Base-by-base conservation (phyloP, 805 yeast species). In the Kazachstania bromeliacearum region DNA sequence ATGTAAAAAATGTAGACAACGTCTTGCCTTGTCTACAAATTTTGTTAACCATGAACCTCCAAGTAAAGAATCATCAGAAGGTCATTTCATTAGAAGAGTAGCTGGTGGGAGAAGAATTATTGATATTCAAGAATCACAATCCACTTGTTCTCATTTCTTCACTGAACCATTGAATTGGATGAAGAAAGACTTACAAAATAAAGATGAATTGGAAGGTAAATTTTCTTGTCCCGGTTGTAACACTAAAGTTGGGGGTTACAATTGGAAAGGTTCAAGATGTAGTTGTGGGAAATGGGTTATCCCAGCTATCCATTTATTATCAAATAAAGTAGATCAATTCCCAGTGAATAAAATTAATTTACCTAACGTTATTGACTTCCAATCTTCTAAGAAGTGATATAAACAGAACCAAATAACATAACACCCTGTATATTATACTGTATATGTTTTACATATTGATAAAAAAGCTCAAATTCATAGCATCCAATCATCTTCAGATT, bases 251-350 rank as follows among this genome's bases (percentile, higher is more conserved):
- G 98, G 98, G 10, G 87, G 85, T 0, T 92, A 87, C 56, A 75
- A 79, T 43, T 92, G 98, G 98, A 83, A 79, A 50, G 98, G 98
- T 0, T 76, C 89, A 2, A 66, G 94, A 48, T 92, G 98, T 58
- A 76, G 92, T 39, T 92, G 98, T 59, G 96, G 96, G 2, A 76
- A 75, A 48, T 92, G 98, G 98, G 79, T 89, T 68, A 72, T 85
- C 7, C 98, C 98, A 0, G 94, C 94, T 1, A 70, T 92, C 41
- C 85, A 83, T 55, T 59, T 92, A 37, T 87, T 79, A 56, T 66
- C 77, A 20, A 80, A 87, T 5, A 83, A 84, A 55, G 89, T 85
- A 4, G 96, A 89, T 54, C 74, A 75, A 41, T 66, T 77, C 35
- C 47, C 55, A 18, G 35, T 48, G 33, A 31, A 36, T 15, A 37